phyloP scores from a whole-genome alignment of 2,329 filamentous ascomycete genomes.

The Parastagonospora avenae region DNA sequence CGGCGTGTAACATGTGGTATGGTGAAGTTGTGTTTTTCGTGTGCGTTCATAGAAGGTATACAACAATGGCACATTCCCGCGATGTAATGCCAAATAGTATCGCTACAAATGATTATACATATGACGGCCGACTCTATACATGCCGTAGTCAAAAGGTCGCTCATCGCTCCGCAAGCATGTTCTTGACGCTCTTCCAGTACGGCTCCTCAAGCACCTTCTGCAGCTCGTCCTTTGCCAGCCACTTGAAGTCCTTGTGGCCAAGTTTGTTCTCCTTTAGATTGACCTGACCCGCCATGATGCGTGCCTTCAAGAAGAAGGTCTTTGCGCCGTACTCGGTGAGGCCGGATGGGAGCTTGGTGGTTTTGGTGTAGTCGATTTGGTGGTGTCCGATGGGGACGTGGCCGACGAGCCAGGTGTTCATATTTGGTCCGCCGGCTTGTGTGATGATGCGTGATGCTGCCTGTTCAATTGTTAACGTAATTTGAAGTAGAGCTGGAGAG shows the following conservation, averaged over 20 bases:
- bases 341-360: conserved; percentile 17
- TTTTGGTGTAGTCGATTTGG: conserved; percentile 60
- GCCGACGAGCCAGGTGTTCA: conserved; percentile 98
- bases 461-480: conserved; percentile 55
- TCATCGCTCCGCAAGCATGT: conserved; percentile 73
- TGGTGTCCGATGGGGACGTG: conserved; percentile 86
- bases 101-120: too few relatives aligned
- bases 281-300: conserved; percentile 97
- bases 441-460: conserved; percentile 79
- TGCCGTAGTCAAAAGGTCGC: too few relatives aligned
- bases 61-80: too few relatives aligned
- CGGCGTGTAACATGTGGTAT: too few relatives aligned
- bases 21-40: too few relatives aligned
- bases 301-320: conserved; percentile 93
- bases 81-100: too few relatives aligned
- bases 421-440: conserved; percentile 82
- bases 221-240: conserved; percentile 90
- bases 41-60: too few relatives aligned
- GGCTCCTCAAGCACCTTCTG: conserved; percentile 65
- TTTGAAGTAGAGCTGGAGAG: not conserved
- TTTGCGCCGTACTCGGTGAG: conserved; percentile 69
- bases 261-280: conserved; percentile 74
- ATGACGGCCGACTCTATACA: too few relatives aligned
- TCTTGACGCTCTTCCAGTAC: conserved; percentile 77
- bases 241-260: conserved; percentile 82